Base-by-base conservation (phyloP, 2,329 filamentous ascomycete genomes). In the Aspergillus brasiliensis region DNA sequence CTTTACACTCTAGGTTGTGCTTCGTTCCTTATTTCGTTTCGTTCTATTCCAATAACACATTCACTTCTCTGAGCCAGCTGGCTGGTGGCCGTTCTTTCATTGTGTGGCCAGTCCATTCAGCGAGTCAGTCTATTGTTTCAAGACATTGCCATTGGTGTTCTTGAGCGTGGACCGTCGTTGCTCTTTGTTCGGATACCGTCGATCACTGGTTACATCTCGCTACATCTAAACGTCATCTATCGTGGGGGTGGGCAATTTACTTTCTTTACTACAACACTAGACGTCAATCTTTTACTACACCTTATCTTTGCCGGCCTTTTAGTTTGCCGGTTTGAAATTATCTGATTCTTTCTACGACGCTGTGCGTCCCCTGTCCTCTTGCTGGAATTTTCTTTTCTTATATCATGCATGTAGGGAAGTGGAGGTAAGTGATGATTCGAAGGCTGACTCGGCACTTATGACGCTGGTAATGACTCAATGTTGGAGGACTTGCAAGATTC, bases 331-430 rank as follows among this genome's bases (percentile, higher is more conserved):
- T 61, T 34, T 13, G 31, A 57, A 57, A 49, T 40, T 48, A 15
- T 46, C 44, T 40, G 23, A 47, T 40, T 49, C 37, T 47, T 48
- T 53, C 47, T 19, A 46, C 38, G 59, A 58, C 63, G 61, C 56
- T 61, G 64, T 54, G 63, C 64, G 61, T 62, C 63, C 21, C 25
- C 13, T 37, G 40, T 42, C 49, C 58, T 52, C 61, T 61, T 65
- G 48, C 62, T 56, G 56, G 37, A 58, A 47, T 56, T 44, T 34
- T 57, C 31, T 57, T 25, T 47, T 17, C 25, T 31, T 49, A 49
- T 56, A 65, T 49, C 53, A 66, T 65, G 64, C 64, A 66, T 48
- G 51, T 58, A 56, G 56, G 46, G 60, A 46, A 59, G 27, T 55
- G 49, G 51, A 62, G 53, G 64, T 66, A 52, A 62, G 64, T 65